Percentiles rank a stretch among this genome's conserved stretches.
phyloP scores from a whole-genome alignment of 169 alveolate genomes.

The Plasmodium inui region DNA sequence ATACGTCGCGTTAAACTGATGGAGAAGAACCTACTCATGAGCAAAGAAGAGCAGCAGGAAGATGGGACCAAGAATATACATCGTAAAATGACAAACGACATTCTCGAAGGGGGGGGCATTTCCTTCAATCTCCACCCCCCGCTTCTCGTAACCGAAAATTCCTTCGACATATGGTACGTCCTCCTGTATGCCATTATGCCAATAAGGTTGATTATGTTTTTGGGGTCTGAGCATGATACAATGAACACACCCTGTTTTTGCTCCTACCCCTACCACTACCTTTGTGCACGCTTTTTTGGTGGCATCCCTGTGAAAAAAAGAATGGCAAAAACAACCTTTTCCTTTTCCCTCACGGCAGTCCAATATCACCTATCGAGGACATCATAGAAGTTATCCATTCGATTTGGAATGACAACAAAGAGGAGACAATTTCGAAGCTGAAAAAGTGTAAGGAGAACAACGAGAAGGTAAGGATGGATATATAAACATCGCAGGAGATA shows the following conservation, averaged over 20 bases:
- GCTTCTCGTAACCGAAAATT: conserved; percentile 11
- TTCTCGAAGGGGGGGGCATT: background rate
- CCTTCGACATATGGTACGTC: conserved; percentile 30
- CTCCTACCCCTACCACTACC: background rate
- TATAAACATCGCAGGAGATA: background rate
- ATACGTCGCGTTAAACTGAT: conserved; percentile 25
- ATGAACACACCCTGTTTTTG: background rate
- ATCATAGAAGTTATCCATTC: conserved; percentile 34
- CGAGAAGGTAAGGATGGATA: conserved; percentile 2
- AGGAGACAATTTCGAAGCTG: conserved; percentile 26
- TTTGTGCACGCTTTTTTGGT: background rate
- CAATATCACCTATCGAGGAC: conserved; percentile 31
- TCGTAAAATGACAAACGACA: background rate
- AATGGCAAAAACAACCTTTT: background rate
- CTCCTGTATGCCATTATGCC: background rate
- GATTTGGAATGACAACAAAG: conserved; percentile 7
- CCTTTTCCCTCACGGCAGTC: conserved; percentile 24
- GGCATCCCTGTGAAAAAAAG: background rate
- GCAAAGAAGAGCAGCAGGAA: background rate
- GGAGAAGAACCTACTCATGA: background rate
- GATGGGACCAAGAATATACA: background rate
- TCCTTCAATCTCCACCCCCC: conserved; percentile 47
- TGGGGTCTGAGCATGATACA: background rate
- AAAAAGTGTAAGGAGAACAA: conserved; percentile 35
- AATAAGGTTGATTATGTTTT: background rate